These are phyloP conservation scores for Panellus pusillus DNA, from an alignment of 768 basidiomycete genomes.

Conservation along the genomic window DNA sequence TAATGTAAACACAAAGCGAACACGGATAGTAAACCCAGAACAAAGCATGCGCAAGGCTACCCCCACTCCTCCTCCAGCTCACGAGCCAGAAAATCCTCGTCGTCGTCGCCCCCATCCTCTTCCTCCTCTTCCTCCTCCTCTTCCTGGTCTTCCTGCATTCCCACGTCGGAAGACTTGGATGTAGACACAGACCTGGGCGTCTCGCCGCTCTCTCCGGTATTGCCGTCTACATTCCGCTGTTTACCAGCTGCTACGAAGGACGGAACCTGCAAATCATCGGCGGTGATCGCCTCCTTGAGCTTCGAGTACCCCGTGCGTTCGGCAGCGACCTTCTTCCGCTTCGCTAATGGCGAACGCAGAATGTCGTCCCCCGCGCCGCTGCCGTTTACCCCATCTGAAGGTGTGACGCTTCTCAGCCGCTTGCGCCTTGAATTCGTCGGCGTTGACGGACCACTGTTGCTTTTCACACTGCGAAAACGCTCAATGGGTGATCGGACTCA, in stretches of 20 bases:
- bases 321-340: constrained; percentile 74
- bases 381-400: constrained; percentile 48
- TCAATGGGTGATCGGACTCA: neutral
- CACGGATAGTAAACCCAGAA: neutral
- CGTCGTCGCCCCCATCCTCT: constrained; percentile 53
- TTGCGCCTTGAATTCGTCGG: constrained; percentile 59
- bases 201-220: constrained; percentile 17
- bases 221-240: constrained; percentile 13
- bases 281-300: constrained; percentile 66
- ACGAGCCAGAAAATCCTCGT: constrained; percentile 80
- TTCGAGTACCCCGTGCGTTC: constrained; percentile 65
- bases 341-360: constrained; percentile 70
- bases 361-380: constrained; percentile 39
- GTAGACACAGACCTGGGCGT: constrained; percentile 10
- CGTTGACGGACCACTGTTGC: constrained; percentile 32
- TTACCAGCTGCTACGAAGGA: constrained; percentile 18
- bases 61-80: constrained; percentile 79
- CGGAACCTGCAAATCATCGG: constrained; percentile 43
- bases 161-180: constrained; percentile 27
- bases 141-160: constrained; percentile 37
- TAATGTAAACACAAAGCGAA: neutral
- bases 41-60: constrained; percentile 36
- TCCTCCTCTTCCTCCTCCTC: constrained; percentile 51
- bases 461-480: constrained; percentile 24
- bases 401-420: constrained; percentile 70